phyloP scores from a whole-genome alignment of 345 rosid species.

The Camelina laxa region DNA sequence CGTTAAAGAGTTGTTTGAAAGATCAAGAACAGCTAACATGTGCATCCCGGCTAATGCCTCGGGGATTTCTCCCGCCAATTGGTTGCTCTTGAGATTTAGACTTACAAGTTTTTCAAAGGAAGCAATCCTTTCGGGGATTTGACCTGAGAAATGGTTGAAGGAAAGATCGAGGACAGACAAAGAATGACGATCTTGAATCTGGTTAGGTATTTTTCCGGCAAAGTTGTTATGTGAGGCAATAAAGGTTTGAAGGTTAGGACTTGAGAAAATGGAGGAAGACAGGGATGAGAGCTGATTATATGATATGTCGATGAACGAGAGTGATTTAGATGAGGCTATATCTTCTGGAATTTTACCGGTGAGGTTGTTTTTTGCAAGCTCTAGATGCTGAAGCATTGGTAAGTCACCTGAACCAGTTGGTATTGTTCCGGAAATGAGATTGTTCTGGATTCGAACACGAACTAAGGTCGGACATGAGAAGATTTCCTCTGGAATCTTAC shows the following conservation, averaged over 20 bases:
- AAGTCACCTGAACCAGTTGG: constrained; percentile 72
- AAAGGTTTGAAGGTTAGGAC: constrained; percentile 72
- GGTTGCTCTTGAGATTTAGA: constrained; percentile 70
- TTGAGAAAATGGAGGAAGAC: constrained; percentile 73
- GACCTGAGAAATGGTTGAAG: constrained; percentile 69
- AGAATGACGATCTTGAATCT: constrained; percentile 79
- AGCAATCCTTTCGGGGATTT: constrained; percentile 66
- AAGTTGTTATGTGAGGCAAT: constrained; percentile 75
- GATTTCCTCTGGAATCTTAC: constrained; percentile 59
- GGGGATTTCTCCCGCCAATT: constrained; percentile 63
- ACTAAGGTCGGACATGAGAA: constrained; percentile 66
- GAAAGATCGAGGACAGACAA: constrained; percentile 81
- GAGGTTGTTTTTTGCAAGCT: constrained; percentile 78
- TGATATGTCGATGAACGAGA: constrained; percentile 85
- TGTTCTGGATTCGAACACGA: constrained; percentile 76
- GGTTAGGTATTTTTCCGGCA: constrained; percentile 66
- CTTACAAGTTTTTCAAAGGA: constrained; percentile 78
- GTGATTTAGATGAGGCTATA: constrained; percentile 61
- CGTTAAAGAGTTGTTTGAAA: constrained; percentile 73
- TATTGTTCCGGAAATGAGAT: constrained; percentile 67
- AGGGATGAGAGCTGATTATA: constrained; percentile 68
- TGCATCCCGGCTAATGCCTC: constrained; percentile 64
- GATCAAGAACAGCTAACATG: constrained; percentile 75
- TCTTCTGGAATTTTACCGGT: constrained; percentile 79
- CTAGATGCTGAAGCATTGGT: constrained; percentile 77